These are phyloP conservation scores for Triangularia verruculosa DNA, from an alignment of 2,329 filamentous ascomycete genomes.

Conservation along the genomic window DNA sequence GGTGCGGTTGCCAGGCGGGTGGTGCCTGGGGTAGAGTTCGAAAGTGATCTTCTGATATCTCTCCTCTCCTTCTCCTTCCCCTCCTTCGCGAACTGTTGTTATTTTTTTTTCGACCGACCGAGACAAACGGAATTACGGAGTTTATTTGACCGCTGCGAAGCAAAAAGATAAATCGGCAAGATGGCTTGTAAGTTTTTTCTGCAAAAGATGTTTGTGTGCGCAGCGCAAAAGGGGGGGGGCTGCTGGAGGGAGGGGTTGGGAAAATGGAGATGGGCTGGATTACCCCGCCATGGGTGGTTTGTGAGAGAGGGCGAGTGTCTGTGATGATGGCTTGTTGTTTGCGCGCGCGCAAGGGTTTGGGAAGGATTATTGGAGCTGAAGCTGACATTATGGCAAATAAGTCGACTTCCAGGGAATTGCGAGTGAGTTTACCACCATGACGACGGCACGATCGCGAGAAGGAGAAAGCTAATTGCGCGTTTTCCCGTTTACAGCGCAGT, in stretches of 20 bases:
- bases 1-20: not conserved
- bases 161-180: constrained; percentile 12
- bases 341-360: not conserved
- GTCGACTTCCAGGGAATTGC: constrained; percentile 45
- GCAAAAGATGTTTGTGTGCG: not conserved
- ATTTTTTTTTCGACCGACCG: too few species aligned
- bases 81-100: not conserved
- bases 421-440: constrained; percentile 38
- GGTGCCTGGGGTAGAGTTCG: not conserved
- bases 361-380: not conserved
- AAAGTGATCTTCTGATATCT: not conserved
- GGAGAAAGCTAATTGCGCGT: constrained; percentile 9
- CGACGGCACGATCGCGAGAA: not conserved
- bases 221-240: not conserved
- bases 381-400: constrained; percentile 23
- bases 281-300: constrained; percentile 4
- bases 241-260: not conserved
- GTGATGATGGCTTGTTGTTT: not conserved
- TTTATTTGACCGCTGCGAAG: constrained; percentile 7
- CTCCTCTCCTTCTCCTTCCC: not conserved
- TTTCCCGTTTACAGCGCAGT: constrained; percentile 63
- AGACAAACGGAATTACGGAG: too few species aligned
- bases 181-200: constrained; percentile 23
- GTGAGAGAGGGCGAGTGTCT: not conserved
- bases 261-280: not conserved